Evolutionary conservation across 768 basidiomycete genomes (phyloP).

Genomic region (Trametes cinnabarina): DNA sequence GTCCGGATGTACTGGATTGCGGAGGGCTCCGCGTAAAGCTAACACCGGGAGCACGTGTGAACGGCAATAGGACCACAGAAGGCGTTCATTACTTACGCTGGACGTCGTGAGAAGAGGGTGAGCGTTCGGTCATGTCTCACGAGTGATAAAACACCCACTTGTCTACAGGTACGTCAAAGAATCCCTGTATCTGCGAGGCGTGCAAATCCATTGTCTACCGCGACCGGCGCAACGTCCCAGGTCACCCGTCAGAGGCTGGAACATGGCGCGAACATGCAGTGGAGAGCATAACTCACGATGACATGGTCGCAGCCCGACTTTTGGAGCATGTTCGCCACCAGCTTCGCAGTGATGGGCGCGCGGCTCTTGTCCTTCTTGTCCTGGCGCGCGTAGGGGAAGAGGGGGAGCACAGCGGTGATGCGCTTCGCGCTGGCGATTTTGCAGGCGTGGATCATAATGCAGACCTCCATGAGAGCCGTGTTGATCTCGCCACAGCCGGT

Average conservation of each 20-base stretch:
- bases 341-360: conserved; percentile 96
- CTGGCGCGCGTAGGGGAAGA: conserved; percentile 96
- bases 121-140: conserved; percentile 10
- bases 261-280: background rate
- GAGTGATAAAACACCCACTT: conserved; percentile 64
- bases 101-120: conserved; percentile 7
- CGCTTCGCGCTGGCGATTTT: conserved; percentile 98
- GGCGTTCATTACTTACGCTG: conserved; percentile 47
- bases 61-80: conserved; percentile 11
- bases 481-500: conserved; percentile 86
- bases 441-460: conserved; percentile 99
- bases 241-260: conserved; percentile 5
- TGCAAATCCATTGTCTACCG: conserved; percentile 95
- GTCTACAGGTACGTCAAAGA: conserved; percentile 99
- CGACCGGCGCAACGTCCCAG: background rate
- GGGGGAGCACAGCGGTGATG: conserved; percentile 97
- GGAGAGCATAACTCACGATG: conserved; percentile 63
- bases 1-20: conserved; percentile 93
- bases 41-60: conserved; percentile 14
- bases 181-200: conserved; percentile 98
- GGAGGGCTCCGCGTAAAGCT: conserved; percentile 96
- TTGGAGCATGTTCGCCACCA: conserved; percentile 97
- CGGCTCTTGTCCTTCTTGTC: conserved; percentile 99
- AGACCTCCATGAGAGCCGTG: conserved; percentile 94
- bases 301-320: conserved; percentile 94